Conservation (phyloP, 2,329 filamentous ascomycete species). For the Dactylellina leptospora region DNA sequence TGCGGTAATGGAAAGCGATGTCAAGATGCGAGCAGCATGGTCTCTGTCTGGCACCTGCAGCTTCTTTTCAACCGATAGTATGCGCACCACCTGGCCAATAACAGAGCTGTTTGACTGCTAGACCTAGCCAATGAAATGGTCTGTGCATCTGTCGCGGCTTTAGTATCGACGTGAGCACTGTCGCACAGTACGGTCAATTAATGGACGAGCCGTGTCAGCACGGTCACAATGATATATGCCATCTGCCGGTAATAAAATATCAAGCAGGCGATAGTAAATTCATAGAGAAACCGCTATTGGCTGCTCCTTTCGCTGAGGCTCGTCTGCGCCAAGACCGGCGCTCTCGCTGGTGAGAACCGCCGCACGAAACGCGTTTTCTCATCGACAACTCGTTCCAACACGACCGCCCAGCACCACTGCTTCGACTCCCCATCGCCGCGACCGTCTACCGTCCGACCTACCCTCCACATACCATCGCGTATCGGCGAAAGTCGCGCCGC, state of each 20-base stretch:
- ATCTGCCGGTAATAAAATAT: background rate
- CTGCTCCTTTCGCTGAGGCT: conserved; percentile 9
- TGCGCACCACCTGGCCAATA: background rate
- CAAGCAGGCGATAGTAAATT: too few relatives aligned
- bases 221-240: background rate
- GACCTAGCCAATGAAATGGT: background rate
- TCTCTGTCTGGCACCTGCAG: too few relatives aligned
- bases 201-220: background rate
- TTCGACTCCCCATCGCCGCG: conserved; percentile 29
- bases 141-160: background rate
- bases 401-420: conserved; percentile 1
- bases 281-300: too few relatives aligned
- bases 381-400: conserved; percentile 29
- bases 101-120: background rate
- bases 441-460: too few relatives aligned
- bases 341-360: conserved; percentile 9
- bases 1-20: conserved; percentile 33
- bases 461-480: too few relatives aligned
- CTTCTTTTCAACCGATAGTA: conserved; percentile 1
- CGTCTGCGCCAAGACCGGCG: background rate
- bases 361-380: conserved; percentile 49
- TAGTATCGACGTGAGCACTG: too few relatives aligned
- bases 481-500: too few relatives aligned
- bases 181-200: too few relatives aligned
- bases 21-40: conserved; percentile 15